Base-by-base conservation (phyloP, 140 eudicot genomes). In the Oenanthe javanica region DNA sequence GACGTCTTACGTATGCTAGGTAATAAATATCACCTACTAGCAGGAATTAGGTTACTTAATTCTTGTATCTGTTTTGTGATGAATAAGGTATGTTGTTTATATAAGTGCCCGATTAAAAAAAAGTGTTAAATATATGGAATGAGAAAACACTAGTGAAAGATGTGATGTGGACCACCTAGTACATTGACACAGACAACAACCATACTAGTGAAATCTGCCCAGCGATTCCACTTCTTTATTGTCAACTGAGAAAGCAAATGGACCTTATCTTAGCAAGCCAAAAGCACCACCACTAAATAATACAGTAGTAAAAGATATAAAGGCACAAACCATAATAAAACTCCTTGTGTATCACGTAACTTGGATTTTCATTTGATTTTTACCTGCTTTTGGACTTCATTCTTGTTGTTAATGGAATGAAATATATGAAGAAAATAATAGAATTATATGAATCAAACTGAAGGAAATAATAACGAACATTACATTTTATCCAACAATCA, bases 211-310 rank as follows among this genome's bases (percentile, higher is more conserved):
- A 27, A 69, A 69, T 69, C 47, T 36, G 74, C 9, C 11, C 46
- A 69, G 74, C 43, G 16, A 69, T 69, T 69, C 74, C 74, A 69
- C 74, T 31, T 27, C 45, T 69, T 69, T 69, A 31, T 69, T 69
- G 74, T 69, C 74, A 69, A 69, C 47, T 69, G 10, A 69, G n/a
- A 31, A 69, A 69, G 74, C n/a, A 69, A 31, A 36, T 69, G 74
- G 74, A 69, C 74, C 74, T 36, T 13, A 14, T 67, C 74, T 31
- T 67, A 13, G 47, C 71, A 69, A 36, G n/a, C 47, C 46, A 31
- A 69, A 69, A 69, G 74, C 74, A 14, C 6, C 4, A 69, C 47
- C 74, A 69, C 46, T 63, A 63, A 25, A 63, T 63, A 36, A 36
- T 36, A 36, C 31, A 31, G 31, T 31, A 31, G 31, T 69, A 36